Evolutionary conservation across 495 filamentous ascomycete species (phyloP), one percentile per base, ranked within the genome.

Genomic region (Penicillium dipodomyicola): DNA sequence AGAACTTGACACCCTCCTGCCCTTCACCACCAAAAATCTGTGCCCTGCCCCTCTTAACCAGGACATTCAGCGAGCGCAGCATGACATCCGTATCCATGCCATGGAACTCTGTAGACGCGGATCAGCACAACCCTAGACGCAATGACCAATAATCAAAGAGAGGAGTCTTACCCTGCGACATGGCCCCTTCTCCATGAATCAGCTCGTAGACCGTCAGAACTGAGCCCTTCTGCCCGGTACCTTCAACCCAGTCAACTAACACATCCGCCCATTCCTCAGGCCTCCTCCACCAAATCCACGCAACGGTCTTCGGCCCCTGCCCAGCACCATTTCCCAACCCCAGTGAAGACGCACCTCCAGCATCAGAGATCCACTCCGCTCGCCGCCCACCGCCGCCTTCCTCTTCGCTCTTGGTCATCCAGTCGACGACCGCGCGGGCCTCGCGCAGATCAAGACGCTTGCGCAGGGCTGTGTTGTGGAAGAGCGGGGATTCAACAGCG

Each of bases 1-100:
- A 97, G 77, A 98, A 97, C 75, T 98, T 98, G 56, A 97, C 90
- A 51, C 94, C 94, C 65, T 85, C 83, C 56, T 88, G 84, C 61
- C 93, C 93, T 59, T 92, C 92, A 37, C 62, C 72, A 19, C 93
- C 93, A 77, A 98, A 97, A 12, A 97, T 83, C 73, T 97, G 92
- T 22, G 94, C 92, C 72, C 88, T 95, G 58, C 92, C 92, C 35
- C 87, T 78, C 78, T 92, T 96, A 23, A 96, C 91, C 23, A 96
- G 76, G 51, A 90, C 77, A 55, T 79, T 77, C 17, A 98, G 74
- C n/a, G 89, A 82, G 67, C 87, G 90, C 54, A 86, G 79, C 68
- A 97, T 80, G 33, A 95, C 64, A 23, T 91, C 90, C 22, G 74
- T 67, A 61, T 97, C 92, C 80, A 98, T 90, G 15, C 89, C 90